phyloP scores from a whole-genome alignment of 805 yeast species.

The Nakazawaea wickerhamii region DNA sequence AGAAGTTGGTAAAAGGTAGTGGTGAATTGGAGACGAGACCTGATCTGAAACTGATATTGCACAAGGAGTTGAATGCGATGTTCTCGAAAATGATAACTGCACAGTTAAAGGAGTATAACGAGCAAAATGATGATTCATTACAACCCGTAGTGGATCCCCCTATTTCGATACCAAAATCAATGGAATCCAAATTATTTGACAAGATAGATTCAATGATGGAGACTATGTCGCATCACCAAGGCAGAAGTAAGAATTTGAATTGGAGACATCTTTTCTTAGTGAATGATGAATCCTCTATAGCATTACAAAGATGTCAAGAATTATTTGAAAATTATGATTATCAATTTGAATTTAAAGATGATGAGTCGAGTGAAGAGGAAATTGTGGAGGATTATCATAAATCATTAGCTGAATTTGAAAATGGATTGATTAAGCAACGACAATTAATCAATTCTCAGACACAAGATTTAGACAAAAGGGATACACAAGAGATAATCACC shows the following conservation, averaged over 20 bases:
- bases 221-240: background rate
- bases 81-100: slow-evolving; percentile 17
- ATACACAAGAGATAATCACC: no score
- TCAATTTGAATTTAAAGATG: background rate
- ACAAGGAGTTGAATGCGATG: slow-evolving; percentile 18
- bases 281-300: background rate
- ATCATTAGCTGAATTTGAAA: background rate
- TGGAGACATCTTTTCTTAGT: background rate
- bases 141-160: slow-evolving; percentile 22
- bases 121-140: slow-evolving; percentile 2
- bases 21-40: slow-evolving; percentile 5
- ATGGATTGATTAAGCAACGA: background rate
- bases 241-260: background rate
- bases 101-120: slow-evolving; percentile 13
- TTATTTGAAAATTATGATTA: background rate
- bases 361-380: slow-evolving; percentile 1
- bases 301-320: background rate
- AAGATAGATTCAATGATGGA: slow-evolving; percentile 20
- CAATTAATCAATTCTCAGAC: no score
- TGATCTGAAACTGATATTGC: slow-evolving; percentile 16
- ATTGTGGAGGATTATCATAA: background rate
- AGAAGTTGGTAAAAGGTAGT: slow-evolving; percentile 2
- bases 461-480: no score
- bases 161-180: slow-evolving; percentile 15
- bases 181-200: slow-evolving; percentile 14